A percentile compares a stretch with the other conserved stretches of the same genome.
Evolutionary conservation across 2,329 filamentous ascomycete genomes (phyloP).

Genomic region (Clarireedia sp.): DNA sequence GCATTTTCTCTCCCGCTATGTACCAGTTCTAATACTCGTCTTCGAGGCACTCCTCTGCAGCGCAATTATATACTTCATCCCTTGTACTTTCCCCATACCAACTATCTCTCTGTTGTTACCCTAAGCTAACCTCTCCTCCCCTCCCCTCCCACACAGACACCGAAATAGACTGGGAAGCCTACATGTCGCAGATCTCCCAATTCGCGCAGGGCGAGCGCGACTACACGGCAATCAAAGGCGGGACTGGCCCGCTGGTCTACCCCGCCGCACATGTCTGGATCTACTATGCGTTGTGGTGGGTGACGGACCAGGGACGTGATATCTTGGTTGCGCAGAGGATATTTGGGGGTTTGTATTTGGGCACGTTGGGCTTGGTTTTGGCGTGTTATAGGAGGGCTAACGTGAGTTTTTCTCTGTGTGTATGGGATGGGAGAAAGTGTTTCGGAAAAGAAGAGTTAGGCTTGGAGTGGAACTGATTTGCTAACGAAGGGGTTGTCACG

Average conservation of each 20-base stretch:
- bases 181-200: slow-evolving; percentile 86
- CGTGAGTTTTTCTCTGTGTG: slow-evolving; percentile 36
- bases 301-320: slow-evolving; percentile 69
- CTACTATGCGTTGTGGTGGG: slow-evolving; percentile 69
- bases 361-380: slow-evolving; percentile 69
- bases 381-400: slow-evolving; percentile 70
- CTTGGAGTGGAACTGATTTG: neutral
- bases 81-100: slow-evolving; percentile 17
- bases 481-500: slow-evolving; percentile 6
- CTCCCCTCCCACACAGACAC: slow-evolving; percentile 61
- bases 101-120: neutral
- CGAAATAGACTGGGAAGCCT: slow-evolving; percentile 95
- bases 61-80: slow-evolving; percentile 24
- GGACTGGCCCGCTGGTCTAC: slow-evolving; percentile 90
- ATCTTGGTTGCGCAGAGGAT: slow-evolving; percentile 75
- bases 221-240: slow-evolving; percentile 77
- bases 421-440: neutral
- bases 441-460: too few relatives aligned
- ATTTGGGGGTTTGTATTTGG: slow-evolving; percentile 74
- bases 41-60: slow-evolving; percentile 25
- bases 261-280: slow-evolving; percentile 90
- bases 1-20: slow-evolving; percentile 25
- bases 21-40: slow-evolving; percentile 20
- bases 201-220: slow-evolving; percentile 79
- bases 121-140: neutral